Conservation (phyloP, 768 basidiomycete genomes). For the Ramaria sp. region DNA sequence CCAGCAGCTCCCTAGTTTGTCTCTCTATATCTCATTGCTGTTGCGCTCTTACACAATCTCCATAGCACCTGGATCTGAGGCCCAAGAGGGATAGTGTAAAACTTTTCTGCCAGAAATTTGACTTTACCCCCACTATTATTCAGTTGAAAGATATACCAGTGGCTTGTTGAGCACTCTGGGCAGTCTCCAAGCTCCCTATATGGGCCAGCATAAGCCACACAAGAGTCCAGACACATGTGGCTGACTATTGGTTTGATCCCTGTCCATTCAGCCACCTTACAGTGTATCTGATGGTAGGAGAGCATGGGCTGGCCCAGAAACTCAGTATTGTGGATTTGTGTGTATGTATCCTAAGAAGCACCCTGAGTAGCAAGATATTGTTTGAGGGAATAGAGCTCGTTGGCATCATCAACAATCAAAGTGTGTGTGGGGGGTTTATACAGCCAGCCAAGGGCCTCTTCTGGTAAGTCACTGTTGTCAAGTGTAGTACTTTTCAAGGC, state of each 20-base stretch:
- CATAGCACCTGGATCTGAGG: neutral
- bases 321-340: neutral
- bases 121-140: neutral
- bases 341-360: conserved; percentile 24
- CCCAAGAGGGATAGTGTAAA: neutral
- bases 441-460: neutral
- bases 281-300: conserved; percentile 22
- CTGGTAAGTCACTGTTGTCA: neutral
- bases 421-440: neutral
- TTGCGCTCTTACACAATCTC: neutral
- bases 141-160: conserved; percentile 15
- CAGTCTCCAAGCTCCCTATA: conserved; percentile 23
- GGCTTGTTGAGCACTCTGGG: conserved; percentile 21
- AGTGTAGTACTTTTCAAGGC: neutral
- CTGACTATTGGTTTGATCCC: conserved; percentile 24
- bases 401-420: conserved; percentile 14
- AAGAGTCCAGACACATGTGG: conserved; percentile 35
- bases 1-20: conserved; percentile 5
- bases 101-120: conserved; percentile 16
- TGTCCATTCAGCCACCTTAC: conserved; percentile 18
- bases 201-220: conserved; percentile 30
- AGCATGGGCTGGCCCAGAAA: conserved; percentile 15
- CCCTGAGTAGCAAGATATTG: conserved; percentile 20
- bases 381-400: too few species aligned
- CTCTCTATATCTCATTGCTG: conserved; percentile 10